These are phyloP conservation scores for Aspergillus homomorphus DNA, from an alignment of 495 filamentous ascomycete genomes.

Conservation along the genomic window DNA sequence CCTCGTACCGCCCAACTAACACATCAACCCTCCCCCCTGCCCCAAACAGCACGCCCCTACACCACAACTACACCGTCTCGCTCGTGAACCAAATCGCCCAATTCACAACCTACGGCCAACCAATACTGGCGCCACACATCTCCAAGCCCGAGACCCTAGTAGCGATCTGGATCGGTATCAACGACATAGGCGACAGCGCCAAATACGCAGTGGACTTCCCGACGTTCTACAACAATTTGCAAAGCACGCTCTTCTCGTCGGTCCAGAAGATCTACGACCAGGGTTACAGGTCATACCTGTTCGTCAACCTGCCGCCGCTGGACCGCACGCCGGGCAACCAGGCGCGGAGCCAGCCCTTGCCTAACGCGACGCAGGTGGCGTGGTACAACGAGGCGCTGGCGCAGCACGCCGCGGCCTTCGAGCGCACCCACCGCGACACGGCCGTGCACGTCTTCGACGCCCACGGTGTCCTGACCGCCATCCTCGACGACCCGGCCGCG, in stretches of 20 bases:
- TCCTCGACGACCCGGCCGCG: constrained; percentile 40
- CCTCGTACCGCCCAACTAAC: too few relatives aligned
- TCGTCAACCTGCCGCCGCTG: constrained; percentile 51
- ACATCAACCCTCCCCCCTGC: neutral
- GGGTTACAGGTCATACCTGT: constrained; percentile 46
- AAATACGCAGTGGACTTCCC: constrained; percentile 39
- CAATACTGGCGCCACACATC: constrained; percentile 21
- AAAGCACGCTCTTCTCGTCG: constrained; percentile 38
- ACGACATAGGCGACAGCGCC: constrained; percentile 40
- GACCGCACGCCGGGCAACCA: constrained; percentile 44
- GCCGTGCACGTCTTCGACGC: constrained; percentile 47
- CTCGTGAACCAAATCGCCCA: constrained; percentile 42
- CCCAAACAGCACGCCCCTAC: constrained; percentile 35
- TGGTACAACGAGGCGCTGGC: constrained; percentile 40
- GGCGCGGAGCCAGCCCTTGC: constrained; percentile 27
- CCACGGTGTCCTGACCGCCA: constrained; percentile 36
- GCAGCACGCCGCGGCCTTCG: constrained; percentile 25
- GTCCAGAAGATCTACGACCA: constrained; percentile 36
- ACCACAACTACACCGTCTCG: constrained; percentile 48
- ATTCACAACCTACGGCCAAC: constrained; percentile 32
- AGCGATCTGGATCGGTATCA: constrained; percentile 46
- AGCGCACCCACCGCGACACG: constrained; percentile 21
- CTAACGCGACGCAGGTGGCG: constrained; percentile 44
- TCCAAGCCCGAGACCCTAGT: constrained; percentile 32
- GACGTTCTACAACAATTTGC: constrained; percentile 36